Conservation (phyloP, 2,329 filamentous ascomycete genomes). For the Ophiosphaerella narmari region DNA sequence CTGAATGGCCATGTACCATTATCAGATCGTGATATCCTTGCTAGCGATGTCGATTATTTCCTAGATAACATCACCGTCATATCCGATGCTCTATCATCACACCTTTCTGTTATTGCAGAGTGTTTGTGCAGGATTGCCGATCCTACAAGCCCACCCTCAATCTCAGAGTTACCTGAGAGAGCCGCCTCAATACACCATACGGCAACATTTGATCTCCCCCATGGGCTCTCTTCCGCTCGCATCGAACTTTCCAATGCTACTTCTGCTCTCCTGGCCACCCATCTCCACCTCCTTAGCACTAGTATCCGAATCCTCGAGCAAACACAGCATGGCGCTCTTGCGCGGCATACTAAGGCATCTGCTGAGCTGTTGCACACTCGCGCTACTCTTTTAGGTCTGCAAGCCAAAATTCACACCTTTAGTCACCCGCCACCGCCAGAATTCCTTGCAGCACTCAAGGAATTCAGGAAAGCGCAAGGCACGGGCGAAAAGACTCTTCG, state of each 20-base stretch:
- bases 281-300: conserved; percentile 45
- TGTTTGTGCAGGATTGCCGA: conserved; percentile 42
- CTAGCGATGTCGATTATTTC: conserved; percentile 48
- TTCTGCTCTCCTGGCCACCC: conserved; percentile 39
- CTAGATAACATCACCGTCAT: conserved; percentile 46
- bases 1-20: conserved; percentile 44
- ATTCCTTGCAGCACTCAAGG: conserved; percentile 37
- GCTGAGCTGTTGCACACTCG: conserved; percentile 51
- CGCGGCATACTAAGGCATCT: conserved; percentile 48
- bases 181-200: conserved; percentile 13
- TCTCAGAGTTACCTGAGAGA: conserved; percentile 12
- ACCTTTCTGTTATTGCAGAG: conserved; percentile 33
- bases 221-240: conserved; percentile 32
- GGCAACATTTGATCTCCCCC: conserved; percentile 23
- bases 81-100: conserved; percentile 38
- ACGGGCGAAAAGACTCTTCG: conserved; percentile 33
- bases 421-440: conserved; percentile 32
- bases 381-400: conserved; percentile 49
- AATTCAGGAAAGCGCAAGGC: conserved; percentile 37
- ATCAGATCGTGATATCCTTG: conserved; percentile 46
- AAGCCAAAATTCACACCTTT: conserved; percentile 42
- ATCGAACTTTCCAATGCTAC: conserved; percentile 41
- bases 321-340: conserved; percentile 51
- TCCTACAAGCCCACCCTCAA: conserved; percentile 17
- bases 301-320: conserved; percentile 53